These are phyloP conservation scores for Polyrhizophydium stewartii DNA, from an alignment of 371 early-diverging fungal species.

Conservation along the genomic window DNA sequence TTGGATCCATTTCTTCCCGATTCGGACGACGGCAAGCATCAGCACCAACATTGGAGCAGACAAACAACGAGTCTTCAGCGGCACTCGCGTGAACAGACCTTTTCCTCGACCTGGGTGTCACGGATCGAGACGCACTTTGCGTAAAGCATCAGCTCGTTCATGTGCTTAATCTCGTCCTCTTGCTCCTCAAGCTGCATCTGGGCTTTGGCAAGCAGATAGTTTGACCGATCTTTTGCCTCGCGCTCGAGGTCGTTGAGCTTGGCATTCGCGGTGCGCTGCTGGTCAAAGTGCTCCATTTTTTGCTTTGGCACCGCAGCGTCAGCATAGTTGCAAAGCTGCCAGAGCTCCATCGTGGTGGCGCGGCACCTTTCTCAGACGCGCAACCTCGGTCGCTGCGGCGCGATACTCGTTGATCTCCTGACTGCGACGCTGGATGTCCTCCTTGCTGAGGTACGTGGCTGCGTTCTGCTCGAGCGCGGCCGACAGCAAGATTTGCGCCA, in stretches of 20 bases:
- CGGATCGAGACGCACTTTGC: constrained; percentile 58
- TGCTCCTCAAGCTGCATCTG: constrained; percentile 54
- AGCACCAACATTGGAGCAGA: no score
- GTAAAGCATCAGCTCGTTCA: constrained; percentile 57
- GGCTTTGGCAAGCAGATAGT: constrained; percentile 48
- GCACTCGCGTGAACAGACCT: constrained; percentile 25
- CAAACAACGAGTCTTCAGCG: no score
- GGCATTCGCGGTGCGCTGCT: constrained; percentile 33
- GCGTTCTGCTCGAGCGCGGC: constrained; percentile 6
- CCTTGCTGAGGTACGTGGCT: constrained; percentile 23
- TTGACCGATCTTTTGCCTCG: constrained; percentile 44
- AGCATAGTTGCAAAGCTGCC: neutral
- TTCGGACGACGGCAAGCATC: no score
- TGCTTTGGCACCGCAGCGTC: constrained; percentile 3
- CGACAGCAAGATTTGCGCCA: neutral
- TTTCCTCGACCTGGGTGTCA: constrained; percentile 51
- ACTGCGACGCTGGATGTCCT: constrained; percentile 26
- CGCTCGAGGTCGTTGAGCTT: constrained; percentile 41
- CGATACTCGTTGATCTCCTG: constrained; percentile 22
- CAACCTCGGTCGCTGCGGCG: constrained; percentile 26
- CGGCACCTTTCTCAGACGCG: constrained; percentile 35
- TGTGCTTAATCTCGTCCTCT: constrained; percentile 56
- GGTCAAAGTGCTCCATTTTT: constrained; percentile 48
- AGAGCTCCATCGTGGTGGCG: neutral
- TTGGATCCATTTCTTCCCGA: constrained; percentile 37